phyloP scores from a whole-genome alignment of 192 early-diverging fungal species.

The Chytriomyces hyalinus region DNA sequence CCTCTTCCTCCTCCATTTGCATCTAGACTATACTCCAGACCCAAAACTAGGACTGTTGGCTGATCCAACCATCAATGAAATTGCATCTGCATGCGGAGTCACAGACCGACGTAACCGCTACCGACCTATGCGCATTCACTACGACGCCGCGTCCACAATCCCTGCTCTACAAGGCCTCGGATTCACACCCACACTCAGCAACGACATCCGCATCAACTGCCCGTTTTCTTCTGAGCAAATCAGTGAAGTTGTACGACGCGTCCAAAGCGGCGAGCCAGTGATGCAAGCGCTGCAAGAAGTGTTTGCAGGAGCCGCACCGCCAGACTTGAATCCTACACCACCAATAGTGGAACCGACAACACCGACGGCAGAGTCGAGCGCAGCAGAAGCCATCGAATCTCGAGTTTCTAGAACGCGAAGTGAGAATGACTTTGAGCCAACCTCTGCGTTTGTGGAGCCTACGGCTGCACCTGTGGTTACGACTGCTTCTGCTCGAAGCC shows the following conservation, averaged over 20 bases:
- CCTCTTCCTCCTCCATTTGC: background rate
- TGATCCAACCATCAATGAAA: slow-evolving; percentile 27
- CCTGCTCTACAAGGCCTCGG: slow-evolving; percentile 1
- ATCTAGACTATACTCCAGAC: slow-evolving; percentile 25
- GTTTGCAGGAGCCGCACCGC: no score
- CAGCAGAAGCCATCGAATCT: no score
- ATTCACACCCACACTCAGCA: slow-evolving; percentile 12
- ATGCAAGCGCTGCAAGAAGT: no score
- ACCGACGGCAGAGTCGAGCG: no score
- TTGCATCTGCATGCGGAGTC: slow-evolving; percentile 19
- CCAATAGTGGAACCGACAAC: no score
- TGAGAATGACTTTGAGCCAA: no score
- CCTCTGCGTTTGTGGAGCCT: no score
- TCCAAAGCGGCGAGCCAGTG: no score
- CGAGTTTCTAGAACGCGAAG: no score
- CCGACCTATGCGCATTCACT: slow-evolving; percentile 8
- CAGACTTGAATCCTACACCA: no score
- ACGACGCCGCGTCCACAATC: slow-evolving; percentile 19
- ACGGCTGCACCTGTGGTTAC: no score
- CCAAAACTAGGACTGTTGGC: slow-evolving; percentile 7
- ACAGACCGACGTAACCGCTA: background rate
- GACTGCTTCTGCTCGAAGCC: no score
- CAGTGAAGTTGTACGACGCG: background rate
- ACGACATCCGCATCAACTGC: background rate
- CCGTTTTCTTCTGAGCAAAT: slow-evolving; percentile 1